Percentiles rank a stretch among this genome's conserved stretches.
Conservation (phyloP, 495 filamentous ascomycete species). For the Annulohypoxylon bovei region DNA sequence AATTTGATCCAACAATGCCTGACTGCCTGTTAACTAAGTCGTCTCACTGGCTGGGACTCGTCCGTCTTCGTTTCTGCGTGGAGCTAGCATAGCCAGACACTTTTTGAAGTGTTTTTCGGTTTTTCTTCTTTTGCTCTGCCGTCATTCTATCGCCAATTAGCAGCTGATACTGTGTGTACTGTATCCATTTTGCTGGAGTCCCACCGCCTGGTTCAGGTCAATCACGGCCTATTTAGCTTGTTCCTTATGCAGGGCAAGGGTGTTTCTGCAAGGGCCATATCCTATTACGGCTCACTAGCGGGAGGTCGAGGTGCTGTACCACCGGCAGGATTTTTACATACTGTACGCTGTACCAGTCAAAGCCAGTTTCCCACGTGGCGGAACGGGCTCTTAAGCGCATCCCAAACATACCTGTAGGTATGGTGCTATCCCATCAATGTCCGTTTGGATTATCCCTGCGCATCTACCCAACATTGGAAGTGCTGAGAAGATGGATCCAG, state of each 20-base stretch:
- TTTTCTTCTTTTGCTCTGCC: conserved; percentile 30
- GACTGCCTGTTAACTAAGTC: conserved; percentile 2
- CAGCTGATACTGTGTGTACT: conserved; percentile 37
- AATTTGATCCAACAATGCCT: conserved; percentile 28
- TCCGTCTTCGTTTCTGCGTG: conserved; percentile 11
- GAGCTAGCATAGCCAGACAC: conserved; percentile 34
- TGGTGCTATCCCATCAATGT: not conserved
- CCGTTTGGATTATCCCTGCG: not conserved
- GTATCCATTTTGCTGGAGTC: conserved; percentile 32
- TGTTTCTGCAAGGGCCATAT: conserved; percentile 41
- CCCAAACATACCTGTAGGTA: not conserved
- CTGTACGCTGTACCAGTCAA: conserved; percentile 6
- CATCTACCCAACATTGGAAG: not conserved
- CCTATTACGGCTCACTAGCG: conserved; percentile 15
- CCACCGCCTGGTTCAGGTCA: conserved; percentile 27
- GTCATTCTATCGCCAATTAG: conserved; percentile 37
- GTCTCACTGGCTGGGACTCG: conserved; percentile 20
- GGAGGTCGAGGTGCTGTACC: conserved; percentile 25
- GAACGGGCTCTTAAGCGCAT: conserved; percentile 18
- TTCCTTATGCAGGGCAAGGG: conserved; percentile 33
- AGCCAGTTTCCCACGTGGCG: conserved; percentile 25
- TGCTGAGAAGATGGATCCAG: not conserved
- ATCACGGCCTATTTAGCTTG: conserved; percentile 32
- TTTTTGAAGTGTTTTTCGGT: conserved; percentile 14
- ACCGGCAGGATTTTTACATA: conserved; percentile 16